Evolutionary conservation across 2,329 filamentous ascomycete species (phyloP).

Genomic region (Tolypocladium cylindrosporum): DNA sequence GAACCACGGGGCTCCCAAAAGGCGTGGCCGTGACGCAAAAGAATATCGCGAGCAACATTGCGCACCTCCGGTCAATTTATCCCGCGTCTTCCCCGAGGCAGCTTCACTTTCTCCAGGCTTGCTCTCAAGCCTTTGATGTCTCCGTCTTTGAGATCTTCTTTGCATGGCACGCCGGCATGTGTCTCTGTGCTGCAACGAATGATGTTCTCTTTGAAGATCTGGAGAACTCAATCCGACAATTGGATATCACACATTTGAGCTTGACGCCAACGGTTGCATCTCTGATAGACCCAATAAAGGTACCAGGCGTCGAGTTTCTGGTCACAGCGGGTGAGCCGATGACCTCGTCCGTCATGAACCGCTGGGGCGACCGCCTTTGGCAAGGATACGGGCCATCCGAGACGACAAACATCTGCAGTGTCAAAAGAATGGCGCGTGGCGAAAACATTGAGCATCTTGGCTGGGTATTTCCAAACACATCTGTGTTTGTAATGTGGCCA

Average conservation of each 20-base stretch:
- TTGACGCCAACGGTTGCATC: constrained; percentile 79
- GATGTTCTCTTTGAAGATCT: constrained; percentile 66
- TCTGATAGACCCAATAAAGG: constrained; percentile 56
- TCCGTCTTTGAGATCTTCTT: constrained; percentile 90
- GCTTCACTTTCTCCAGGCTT: constrained; percentile 67
- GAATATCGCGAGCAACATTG: constrained; percentile 70
- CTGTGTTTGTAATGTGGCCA: constrained; percentile 50
- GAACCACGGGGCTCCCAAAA: constrained; percentile 72
- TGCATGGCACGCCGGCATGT: constrained; percentile 68
- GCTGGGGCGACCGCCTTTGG: constrained; percentile 62
- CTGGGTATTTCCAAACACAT: constrained; percentile 63
- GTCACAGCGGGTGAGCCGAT: constrained; percentile 76
- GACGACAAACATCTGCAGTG: constrained; percentile 79
- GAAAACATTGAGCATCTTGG: constrained; percentile 71
- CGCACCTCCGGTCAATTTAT: constrained; percentile 55
- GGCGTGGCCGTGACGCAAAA: constrained; percentile 68
- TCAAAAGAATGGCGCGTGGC: constrained; percentile 48
- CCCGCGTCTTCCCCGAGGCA: constrained; percentile 30
- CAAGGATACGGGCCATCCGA: constrained; percentile 81
- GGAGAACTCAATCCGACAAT: constrained; percentile 51
- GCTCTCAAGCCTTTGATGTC: constrained; percentile 77
- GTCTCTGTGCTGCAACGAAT: constrained; percentile 65
- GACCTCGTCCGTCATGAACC: constrained; percentile 57
- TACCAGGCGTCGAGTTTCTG: constrained; percentile 63
- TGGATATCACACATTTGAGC: constrained; percentile 69